Evolutionary conservation across 257 asterid genomes (phyloP).

Genomic region (Salvia miltiorrhiza): DNA sequence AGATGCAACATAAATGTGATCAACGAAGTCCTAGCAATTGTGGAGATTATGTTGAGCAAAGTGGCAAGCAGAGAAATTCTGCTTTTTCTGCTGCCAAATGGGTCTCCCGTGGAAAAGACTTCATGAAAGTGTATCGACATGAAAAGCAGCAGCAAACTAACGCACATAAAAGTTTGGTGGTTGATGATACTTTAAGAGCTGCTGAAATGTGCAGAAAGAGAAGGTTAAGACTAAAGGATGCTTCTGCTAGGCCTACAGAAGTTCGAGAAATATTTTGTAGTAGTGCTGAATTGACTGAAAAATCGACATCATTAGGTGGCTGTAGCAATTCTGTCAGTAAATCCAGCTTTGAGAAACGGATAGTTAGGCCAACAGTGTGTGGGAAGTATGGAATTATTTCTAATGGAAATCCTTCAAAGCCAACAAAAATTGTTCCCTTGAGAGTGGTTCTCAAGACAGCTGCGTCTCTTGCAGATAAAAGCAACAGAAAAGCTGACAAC

Average conservation of each 20-base stretch:
- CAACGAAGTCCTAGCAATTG: slow-evolving; percentile 28
- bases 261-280: slow-evolving; percentile 17
- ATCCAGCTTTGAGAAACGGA: slow-evolving; percentile 23
- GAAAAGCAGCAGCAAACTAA: slow-evolving; percentile 29
- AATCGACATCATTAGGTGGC: slow-evolving; percentile 27
- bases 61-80: slow-evolving; percentile 28
- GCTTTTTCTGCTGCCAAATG: slow-evolving; percentile 22
- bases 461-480: slow-evolving; percentile 15
- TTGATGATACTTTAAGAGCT: slow-evolving; percentile 16
- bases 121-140: slow-evolving; percentile 18
- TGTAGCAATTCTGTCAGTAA: slow-evolving; percentile 18
- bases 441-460: slow-evolving; percentile 31
- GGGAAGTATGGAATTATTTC: slow-evolving; percentile 62
- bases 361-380: slow-evolving; percentile 42
- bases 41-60: slow-evolving; percentile 25
- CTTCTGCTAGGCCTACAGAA: slow-evolving; percentile 23
- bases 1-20: slow-evolving; percentile 25
- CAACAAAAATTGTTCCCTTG: slow-evolving; percentile 44
- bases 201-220: slow-evolving; percentile 32
- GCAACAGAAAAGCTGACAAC: slow-evolving; percentile 22
- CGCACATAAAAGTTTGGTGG: slow-evolving; percentile 18
- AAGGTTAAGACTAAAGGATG: slow-evolving; percentile 31
- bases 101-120: slow-evolving; percentile 20
- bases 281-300: slow-evolving; percentile 28
- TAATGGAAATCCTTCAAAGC: slow-evolving; percentile 42